phyloP scores from a whole-genome alignment of 2,329 filamentous ascomycete genomes.

The Sporothrix brunneoviolacea region DNA sequence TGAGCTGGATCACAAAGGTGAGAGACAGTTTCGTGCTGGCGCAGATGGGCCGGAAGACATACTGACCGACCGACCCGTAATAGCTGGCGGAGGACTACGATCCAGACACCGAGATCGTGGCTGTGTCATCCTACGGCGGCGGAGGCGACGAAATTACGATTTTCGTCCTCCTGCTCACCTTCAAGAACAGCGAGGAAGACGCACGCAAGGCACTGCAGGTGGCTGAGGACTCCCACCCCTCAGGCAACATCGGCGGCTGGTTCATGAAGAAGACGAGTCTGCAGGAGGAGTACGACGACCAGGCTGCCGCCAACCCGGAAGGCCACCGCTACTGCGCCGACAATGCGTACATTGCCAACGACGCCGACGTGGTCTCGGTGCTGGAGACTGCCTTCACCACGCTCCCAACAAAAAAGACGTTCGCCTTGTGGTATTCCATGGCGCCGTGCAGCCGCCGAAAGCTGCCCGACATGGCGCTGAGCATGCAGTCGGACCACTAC shows the following conservation, averaged over 20 bases:
- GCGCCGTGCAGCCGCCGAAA: conserved; percentile 34
- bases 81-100: conserved; percentile 29
- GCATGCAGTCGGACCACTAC: conserved; percentile 50
- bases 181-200: conserved; percentile 31
- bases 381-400: conserved; percentile 41
- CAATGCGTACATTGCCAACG: conserved; percentile 43
- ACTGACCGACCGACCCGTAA: no score
- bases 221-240: conserved; percentile 32
- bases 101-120: conserved; percentile 34
- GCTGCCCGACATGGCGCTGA: conserved; percentile 42
- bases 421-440: conserved; percentile 46
- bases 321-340: conserved; percentile 43
- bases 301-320: conserved; percentile 41
- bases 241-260: conserved; percentile 22
- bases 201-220: conserved; percentile 30
- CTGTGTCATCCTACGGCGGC: conserved; percentile 27
- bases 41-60: neutral
- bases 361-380: conserved; percentile 37
- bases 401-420: conserved; percentile 38
- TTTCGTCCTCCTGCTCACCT: conserved; percentile 35
- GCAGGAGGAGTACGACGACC: conserved; percentile 34
- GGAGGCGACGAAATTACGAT: conserved; percentile 22
- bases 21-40: no score
- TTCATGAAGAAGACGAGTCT: conserved; percentile 29
- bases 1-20: conserved; percentile 8